These are phyloP conservation scores for Pestalotiopsis sp. DNA, from an alignment of 2,329 filamentous ascomycete genomes.

Conservation along the genomic window DNA sequence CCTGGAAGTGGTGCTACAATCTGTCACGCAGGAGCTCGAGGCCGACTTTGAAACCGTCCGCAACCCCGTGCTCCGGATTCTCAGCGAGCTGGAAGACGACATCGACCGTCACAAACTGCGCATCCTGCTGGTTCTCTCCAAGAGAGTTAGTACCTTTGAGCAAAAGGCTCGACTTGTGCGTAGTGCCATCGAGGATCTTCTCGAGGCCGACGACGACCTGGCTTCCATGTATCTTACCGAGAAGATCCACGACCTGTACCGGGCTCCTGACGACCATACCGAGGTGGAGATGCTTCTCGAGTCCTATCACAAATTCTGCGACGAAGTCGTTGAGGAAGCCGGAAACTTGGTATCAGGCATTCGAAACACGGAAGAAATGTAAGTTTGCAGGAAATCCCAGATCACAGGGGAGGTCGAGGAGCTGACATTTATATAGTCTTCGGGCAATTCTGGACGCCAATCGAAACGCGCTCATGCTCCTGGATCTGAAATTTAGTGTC, in stretches of 20 bases:
- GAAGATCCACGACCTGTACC: constrained; percentile 72
- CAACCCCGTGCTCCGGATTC: constrained; percentile 86
- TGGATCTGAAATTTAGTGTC: constrained; percentile 95
- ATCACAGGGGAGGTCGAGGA: constrained; percentile 24
- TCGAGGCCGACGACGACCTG: constrained; percentile 95
- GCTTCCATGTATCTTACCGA: constrained; percentile 95
- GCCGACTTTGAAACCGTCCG: constrained; percentile 93
- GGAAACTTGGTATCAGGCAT: constrained; percentile 93
- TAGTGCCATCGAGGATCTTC: constrained; percentile 90
- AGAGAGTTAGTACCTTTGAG: constrained; percentile 95
- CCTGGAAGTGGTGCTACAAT: constrained; percentile 91
- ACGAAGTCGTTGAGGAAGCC: constrained; percentile 96
- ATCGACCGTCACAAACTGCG: constrained; percentile 94
- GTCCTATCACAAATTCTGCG: constrained; percentile 96
- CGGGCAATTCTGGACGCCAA: constrained; percentile 98
- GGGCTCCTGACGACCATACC: constrained; percentile 85
- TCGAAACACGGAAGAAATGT: constrained; percentile 98
- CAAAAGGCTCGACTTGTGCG: constrained; percentile 93
- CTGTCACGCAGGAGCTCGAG: constrained; percentile 88
- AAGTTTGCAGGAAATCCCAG: constrained; percentile 39
- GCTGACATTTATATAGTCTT: constrained; percentile 59
- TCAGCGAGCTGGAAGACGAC: constrained; percentile 91
- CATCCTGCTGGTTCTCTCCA: constrained; percentile 88
- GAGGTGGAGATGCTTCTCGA: constrained; percentile 97
- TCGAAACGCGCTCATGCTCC: constrained; percentile 95